Evolutionary conservation across 768 basidiomycete species (phyloP).

Genomic region (Xanthoconium stramineum): DNA sequence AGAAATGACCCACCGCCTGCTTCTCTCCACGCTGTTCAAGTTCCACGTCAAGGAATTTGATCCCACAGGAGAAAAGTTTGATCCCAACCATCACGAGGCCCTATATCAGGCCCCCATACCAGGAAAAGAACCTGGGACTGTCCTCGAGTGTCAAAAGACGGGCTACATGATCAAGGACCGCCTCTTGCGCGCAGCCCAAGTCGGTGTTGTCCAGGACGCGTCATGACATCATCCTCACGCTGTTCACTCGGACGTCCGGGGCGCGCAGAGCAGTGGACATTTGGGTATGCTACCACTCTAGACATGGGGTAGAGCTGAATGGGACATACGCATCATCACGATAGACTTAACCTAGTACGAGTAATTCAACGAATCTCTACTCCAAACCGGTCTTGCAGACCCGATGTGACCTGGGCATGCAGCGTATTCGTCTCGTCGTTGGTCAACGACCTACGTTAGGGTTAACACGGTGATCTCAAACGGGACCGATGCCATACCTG

Average conservation of each 20-base stretch:
- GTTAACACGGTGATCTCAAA: constrained; percentile 2
- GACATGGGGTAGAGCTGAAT: constrained; percentile 29
- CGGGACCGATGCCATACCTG: constrained; percentile 44
- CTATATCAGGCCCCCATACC: constrained; percentile 90
- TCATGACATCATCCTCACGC: constrained; percentile 26
- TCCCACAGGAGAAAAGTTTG: constrained; percentile 88
- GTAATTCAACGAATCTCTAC: constrained; percentile 83
- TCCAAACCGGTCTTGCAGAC: constrained; percentile 60
- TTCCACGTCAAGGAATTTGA: constrained; percentile 92
- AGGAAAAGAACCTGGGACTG: constrained; percentile 84
- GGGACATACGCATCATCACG: constrained; percentile 25
- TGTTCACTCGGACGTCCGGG: background rate
- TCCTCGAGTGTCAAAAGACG: constrained; percentile 86
- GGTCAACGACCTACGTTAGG: constrained; percentile 62
- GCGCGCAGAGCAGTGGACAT: constrained; percentile 6
- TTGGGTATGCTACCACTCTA: constrained; percentile 17
- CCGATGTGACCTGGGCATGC: constrained; percentile 58
- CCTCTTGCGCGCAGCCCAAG: constrained; percentile 90
- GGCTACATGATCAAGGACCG: constrained; percentile 96
- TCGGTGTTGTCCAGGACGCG: constrained; percentile 84
- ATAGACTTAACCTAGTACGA: constrained; percentile 37
- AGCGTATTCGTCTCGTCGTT: constrained; percentile 88
- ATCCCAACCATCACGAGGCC: constrained; percentile 95
- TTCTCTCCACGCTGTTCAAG: constrained; percentile 86
- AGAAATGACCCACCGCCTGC: constrained; percentile 84